These are phyloP conservation scores for Jimgerdemannia lactiflua DNA, from an alignment of 192 early-diverging fungal species.

Conservation along the genomic window DNA sequence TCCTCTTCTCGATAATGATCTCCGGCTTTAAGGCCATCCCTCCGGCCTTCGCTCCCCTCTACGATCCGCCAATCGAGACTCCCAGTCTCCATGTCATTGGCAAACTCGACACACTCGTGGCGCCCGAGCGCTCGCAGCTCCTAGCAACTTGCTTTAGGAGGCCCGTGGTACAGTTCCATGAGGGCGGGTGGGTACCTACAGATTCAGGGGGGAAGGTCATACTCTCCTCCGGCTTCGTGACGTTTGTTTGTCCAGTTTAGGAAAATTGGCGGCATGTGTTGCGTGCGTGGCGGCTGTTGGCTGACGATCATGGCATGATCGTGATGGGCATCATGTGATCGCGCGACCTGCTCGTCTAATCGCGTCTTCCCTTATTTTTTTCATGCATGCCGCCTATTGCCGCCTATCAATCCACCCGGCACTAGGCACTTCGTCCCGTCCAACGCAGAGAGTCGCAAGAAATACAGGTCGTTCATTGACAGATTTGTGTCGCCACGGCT, in stretches of 20 bases:
- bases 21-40: conserved; percentile 43
- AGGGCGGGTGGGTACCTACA: conserved; percentile 36
- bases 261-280: no score
- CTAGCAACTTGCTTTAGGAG: conserved; percentile 15
- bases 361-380: no score
- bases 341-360: no score
- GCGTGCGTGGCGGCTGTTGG: no score
- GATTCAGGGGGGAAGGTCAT: no score
- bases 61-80: conserved; percentile 13
- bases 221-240: no score
- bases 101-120: conserved; percentile 27
- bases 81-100: conserved; percentile 38
- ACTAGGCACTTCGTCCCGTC: conserved; percentile 3
- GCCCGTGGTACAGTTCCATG: conserved; percentile 19
- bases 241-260: no score
- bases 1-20: conserved; percentile 44
- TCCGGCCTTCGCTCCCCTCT: conserved; percentile 6
- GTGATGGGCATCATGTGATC: no score
- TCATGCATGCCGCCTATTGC: background rate
- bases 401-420: background rate
- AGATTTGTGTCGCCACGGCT: background rate
- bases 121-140: conserved; percentile 15
- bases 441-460: background rate
- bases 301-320: no score
- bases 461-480: background rate